These are phyloP conservation scores for Excoecaria cochinchinensis DNA, from an alignment of 345 rosid species.

Conservation along the genomic window DNA sequence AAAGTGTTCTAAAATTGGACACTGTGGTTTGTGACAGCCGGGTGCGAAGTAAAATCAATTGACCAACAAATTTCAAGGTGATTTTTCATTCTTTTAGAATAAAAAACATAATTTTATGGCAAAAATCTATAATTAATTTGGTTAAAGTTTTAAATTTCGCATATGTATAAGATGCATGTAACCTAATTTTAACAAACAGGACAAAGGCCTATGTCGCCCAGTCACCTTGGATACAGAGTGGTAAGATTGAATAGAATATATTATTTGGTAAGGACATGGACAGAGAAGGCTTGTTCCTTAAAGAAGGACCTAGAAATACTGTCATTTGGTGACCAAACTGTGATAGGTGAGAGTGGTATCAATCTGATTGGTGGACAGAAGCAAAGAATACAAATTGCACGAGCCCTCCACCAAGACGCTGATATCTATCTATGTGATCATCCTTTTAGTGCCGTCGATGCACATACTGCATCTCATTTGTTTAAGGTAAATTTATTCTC, in stretches of 20 bases:
- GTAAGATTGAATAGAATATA: constrained; percentile 76
- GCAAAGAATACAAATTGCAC: constrained; percentile 80
- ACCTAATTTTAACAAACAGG: too few relatives aligned
- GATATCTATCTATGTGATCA: constrained; percentile 85
- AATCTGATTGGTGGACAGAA: constrained; percentile 90
- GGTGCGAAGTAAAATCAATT: too few relatives aligned
- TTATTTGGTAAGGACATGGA: constrained; percentile 78
- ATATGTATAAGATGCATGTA: too few relatives aligned
- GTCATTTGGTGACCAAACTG: constrained; percentile 73
- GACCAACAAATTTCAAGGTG: too few relatives aligned
- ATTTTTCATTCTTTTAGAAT: too few relatives aligned
- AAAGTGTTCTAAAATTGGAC: too few relatives aligned
- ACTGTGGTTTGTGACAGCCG: too few relatives aligned
- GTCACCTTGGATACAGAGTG: constrained; percentile 89
- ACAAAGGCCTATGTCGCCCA: constrained; percentile 77
- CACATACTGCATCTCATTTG: constrained; percentile 80
- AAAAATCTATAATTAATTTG: too few relatives aligned
- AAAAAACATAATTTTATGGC: too few relatives aligned
- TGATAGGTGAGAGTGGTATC: constrained; percentile 85
- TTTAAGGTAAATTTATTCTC: constrained; percentile 49
- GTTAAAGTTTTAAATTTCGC: too few relatives aligned
- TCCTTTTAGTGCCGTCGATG: constrained; percentile 92
- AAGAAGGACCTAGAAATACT: constrained; percentile 70
- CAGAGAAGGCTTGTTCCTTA: constrained; percentile 62
- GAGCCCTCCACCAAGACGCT: constrained; percentile 81